Evolutionary conservation across 2,329 filamentous ascomycete species (phyloP), one percentile per base, ranked within the genome.

Genomic region (Talaromyces marneffei): DNA sequence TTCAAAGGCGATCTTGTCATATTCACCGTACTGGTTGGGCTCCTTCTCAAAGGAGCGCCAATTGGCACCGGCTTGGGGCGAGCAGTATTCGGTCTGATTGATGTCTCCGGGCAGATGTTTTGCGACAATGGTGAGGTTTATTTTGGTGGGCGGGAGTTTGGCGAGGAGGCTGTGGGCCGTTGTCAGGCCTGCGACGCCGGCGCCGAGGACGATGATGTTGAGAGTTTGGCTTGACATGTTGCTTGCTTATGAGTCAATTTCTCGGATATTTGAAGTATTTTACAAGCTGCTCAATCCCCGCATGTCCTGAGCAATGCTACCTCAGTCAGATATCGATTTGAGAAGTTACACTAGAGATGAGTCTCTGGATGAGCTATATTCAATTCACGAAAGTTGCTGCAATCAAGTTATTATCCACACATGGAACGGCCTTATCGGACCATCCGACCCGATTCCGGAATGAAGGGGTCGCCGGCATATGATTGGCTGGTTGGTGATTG

Each of bases 121-220:
- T 29, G 55, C 60, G 20, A 62, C 42, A 23, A 62, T 58, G 20
- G 60, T 62, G 55, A 62, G 40, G 33, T 62, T 59, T 10, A 50
- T 23, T 31, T 27, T 50, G 18, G 14, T 9, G 3, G 46, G 3
- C n/a, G 29, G 20, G 8, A 48, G 12, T 16, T 50, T 53, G 55
- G 39, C 23, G 46, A 59, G 56, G 2, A 62, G 91, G 80, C 96
- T 94, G 73, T 87, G 86, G 65, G 89, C 92, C 61, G 96, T 87
- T 62, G 92, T 96, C 71, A 96, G 83, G 78, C 92, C 92, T 31
- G 89, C 70, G 3, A 72, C 68, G 6, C 69, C 65, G 59, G 89
- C 89, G 63, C 90, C 90, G 23, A 62, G 39, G 23, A 62, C 39
- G 20, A 59, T 39, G 31, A 59, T 55, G 14, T 59, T 59, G 27